Evolutionary conservation across 228 moss, liverwort and hornwort genomes (phyloP).

Genomic region (Sphagnum magellanicum): DNA sequence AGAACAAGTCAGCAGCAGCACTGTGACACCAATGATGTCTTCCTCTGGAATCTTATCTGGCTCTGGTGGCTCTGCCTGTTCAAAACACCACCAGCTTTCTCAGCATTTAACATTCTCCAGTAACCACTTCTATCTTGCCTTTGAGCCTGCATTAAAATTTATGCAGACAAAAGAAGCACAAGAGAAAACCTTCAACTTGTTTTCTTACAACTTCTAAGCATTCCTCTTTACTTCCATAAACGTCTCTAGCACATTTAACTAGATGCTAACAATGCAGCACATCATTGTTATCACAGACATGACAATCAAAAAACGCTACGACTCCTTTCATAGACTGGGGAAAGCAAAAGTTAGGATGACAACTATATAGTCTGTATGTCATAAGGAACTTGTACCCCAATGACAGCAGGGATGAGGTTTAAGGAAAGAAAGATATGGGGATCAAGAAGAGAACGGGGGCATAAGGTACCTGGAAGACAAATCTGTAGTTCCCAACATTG

Average conservation of each 20-base stretch:
- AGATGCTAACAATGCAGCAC: no score
- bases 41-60: conserved; percentile 91
- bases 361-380: background rate
- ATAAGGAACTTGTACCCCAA: background rate
- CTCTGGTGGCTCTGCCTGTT: conserved; percentile 86
- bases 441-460: background rate
- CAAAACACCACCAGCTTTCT: background rate
- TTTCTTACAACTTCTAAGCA: no score
- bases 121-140: background rate
- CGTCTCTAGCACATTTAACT: no score
- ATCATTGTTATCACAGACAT: no score
- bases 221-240: no score
- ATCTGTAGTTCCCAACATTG: conserved; percentile 81
- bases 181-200: no score
- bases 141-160: background rate
- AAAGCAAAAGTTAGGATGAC: no score
- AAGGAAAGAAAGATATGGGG: background rate
- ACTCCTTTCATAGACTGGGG: no score
- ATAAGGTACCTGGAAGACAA: conserved; percentile 69
- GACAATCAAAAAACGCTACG: no score
- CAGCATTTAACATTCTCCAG: no score
- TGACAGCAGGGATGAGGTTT: background rate
- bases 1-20: conserved; percentile 84
- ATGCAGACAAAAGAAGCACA: background rate
- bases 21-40: conserved; percentile 92